phyloP scores from a whole-genome alignment of 75 land plant species.

The Larix kaempferi region DNA sequence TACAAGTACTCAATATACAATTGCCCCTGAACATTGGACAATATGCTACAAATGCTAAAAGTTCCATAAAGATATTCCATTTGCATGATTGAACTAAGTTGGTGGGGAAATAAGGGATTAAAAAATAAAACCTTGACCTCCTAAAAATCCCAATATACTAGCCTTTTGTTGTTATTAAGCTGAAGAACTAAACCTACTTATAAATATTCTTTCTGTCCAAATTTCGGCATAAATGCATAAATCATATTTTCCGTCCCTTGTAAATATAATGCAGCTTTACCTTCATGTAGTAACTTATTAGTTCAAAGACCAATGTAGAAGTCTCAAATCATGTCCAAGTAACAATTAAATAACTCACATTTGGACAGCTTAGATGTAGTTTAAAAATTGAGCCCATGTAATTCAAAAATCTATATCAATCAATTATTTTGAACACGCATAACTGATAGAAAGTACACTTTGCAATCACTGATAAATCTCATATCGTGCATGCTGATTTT shows the following conservation, averaged over 20 bases:
- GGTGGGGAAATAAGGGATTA: too few species aligned
- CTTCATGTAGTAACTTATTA: background rate
- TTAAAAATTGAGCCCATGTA: background rate
- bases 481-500: background rate
- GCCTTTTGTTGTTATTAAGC: too few species aligned
- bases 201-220: background rate
- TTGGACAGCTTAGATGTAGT: background rate
- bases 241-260: background rate
- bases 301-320: background rate
- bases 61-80: too few species aligned
- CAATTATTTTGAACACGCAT: background rate
- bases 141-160: too few species aligned
- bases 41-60: too few species aligned
- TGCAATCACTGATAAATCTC: background rate
- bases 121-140: too few species aligned
- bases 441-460: background rate
- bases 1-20: too few species aligned
- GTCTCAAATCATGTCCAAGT: background rate
- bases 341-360: background rate
- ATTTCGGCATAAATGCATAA: background rate
- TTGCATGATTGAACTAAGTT: too few species aligned
- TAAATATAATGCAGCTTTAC: background rate
- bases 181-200: background rate
- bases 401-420: background rate
- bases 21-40: too few species aligned